These are phyloP conservation scores for Hemileccinum rubropunctum DNA, from an alignment of 768 basidiomycete species.

Conservation along the genomic window DNA sequence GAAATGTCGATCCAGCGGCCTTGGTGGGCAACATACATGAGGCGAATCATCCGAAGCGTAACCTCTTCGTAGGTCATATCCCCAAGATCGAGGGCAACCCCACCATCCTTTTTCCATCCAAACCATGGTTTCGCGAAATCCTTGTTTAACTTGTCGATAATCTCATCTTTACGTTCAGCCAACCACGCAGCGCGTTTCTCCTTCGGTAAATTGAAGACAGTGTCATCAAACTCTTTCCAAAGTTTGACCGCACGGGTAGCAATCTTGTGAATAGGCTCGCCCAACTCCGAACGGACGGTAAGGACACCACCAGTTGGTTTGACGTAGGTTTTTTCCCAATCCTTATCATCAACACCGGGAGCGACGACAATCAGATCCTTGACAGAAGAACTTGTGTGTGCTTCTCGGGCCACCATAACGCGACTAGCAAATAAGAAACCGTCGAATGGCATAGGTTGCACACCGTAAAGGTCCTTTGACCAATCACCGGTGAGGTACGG, in stretches of 20 bases:
- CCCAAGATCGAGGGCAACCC: constrained; percentile 77
- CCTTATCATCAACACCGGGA: constrained; percentile 81
- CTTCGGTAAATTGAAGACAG: constrained; percentile 91
- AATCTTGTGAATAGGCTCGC: constrained; percentile 99
- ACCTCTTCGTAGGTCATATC: constrained; percentile 99
- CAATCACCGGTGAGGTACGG: constrained; percentile 97
- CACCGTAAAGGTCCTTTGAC: constrained; percentile 75
- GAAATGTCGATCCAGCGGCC: constrained; percentile 91
- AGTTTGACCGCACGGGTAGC: constrained; percentile 95
- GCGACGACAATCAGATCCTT: constrained; percentile 97
- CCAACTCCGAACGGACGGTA: constrained; percentile 95
- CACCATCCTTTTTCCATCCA: constrained; percentile 91
- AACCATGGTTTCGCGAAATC: constrained; percentile 99
- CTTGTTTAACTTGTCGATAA: constrained; percentile 88
- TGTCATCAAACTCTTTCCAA: constrained; percentile 99
- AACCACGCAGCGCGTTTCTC: constrained; percentile 94
- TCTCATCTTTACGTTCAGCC: constrained; percentile 78
- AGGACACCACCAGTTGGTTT: constrained; percentile 95
- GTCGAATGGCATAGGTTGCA: constrained; percentile 97
- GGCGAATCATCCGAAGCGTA: constrained; percentile 82
- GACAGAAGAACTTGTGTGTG: constrained; percentile 90
- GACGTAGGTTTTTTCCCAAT: constrained; percentile 93
- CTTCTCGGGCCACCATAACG: constrained; percentile 99
- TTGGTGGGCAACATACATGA: constrained; percentile 94
- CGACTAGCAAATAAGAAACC: constrained; percentile 95